These are phyloP conservation scores for Linnemannia exigua DNA, from an alignment of 192 early-diverging fungal species.

Conservation along the genomic window DNA sequence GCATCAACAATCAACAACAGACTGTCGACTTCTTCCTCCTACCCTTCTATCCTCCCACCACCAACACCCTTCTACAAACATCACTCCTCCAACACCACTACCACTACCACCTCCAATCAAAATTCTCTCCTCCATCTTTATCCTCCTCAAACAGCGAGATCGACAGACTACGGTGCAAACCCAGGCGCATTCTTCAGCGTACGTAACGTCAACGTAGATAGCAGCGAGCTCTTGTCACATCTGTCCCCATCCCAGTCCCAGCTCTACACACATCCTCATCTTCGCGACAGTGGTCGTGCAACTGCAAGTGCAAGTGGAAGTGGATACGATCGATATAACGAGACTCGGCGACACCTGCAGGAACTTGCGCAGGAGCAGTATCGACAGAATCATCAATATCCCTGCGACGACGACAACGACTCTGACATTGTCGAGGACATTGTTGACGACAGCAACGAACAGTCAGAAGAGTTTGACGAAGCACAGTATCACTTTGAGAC, in stretches of 20 bases:
- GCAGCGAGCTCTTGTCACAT: not conserved
- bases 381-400: constrained; percentile 9
- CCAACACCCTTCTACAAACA: not conserved
- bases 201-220: not conserved
- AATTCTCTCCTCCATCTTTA: not conserved
- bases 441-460: not conserved
- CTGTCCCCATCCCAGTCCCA: not conserved
- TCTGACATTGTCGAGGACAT: not conserved
- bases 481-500: not conserved
- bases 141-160: constrained; percentile 8
- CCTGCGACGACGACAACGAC: not conserved
- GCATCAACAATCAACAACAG: not conserved
- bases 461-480: not conserved
- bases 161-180: not conserved
- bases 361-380: constrained; percentile 20
- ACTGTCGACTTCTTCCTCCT: not conserved
- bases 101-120: not conserved
- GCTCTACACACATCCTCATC: not conserved
- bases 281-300: not conserved
- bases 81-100: not conserved
- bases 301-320: not conserved
- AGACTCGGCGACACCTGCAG: constrained; percentile 4
- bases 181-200: not conserved
- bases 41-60: not conserved
- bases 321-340: not conserved